Evolutionary conservation across 106 monocot species (phyloP).

Genomic region (Dendrobium chrysotoxum): DNA sequence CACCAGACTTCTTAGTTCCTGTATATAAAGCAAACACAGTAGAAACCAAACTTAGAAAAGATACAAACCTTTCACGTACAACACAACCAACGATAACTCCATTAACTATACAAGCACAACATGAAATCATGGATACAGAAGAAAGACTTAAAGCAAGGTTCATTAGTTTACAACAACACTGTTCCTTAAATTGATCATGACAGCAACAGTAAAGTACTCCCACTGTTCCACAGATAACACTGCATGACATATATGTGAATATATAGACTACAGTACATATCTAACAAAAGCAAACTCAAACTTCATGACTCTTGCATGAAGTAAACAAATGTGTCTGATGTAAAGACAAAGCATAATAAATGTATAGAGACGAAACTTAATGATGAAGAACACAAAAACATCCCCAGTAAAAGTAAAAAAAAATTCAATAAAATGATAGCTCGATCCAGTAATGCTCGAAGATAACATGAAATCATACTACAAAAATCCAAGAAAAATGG

Average conservation of each 20-base stretch:
- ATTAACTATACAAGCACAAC: not conserved
- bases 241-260: not conserved
- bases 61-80: not conserved
- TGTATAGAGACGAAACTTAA: not conserved
- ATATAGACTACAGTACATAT: not conserved
- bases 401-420: not conserved
- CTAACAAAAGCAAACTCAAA: not conserved
- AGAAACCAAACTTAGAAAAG: not conserved
- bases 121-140: not conserved
- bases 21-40: not conserved
- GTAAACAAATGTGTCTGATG: not conserved
- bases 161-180: not conserved
- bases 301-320: not conserved
- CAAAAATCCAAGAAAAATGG: not conserved
- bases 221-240: not conserved
- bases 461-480: not conserved
- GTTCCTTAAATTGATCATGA: not conserved
- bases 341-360: not conserved
- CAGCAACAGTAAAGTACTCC: not conserved
- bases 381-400: not conserved
- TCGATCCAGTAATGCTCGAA: not conserved
- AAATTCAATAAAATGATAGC: not conserved
- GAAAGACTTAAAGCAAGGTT: not conserved
- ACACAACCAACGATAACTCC: not conserved
- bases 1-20: not conserved